Evolutionary conservation across 495 filamentous ascomycete genomes (phyloP), one percentile per base, ranked within the genome.

Genomic region (Neurospora intermedia): DNA sequence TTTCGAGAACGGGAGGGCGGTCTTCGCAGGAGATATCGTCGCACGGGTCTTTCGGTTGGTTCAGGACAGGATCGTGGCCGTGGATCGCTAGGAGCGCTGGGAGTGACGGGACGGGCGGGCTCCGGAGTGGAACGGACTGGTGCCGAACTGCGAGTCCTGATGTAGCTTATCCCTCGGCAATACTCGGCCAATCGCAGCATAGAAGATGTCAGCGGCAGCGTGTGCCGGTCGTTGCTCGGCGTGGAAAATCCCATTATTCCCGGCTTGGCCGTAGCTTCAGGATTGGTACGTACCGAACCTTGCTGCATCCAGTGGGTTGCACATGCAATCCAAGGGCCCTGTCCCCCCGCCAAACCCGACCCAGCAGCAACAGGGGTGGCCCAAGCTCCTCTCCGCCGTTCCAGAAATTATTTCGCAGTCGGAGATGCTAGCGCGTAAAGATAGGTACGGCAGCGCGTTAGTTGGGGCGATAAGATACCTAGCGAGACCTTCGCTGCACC

Each of bases 351-450:
- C 70, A 41, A 71, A 71, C 38, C 69, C 70, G 70, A 43, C 40
- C 35, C 41, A 31, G 18, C 16, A 35, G n/a, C n/a, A 35, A 69
- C 43, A 31, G 43, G 54, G 23, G 31, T 72, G 70, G 70, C 39
- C 70, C 70, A 72, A 72, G 70, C 70, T 72, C 70, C 45, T 18
- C n/a, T 46, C 45, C 35, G 70, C 31, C 23, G 13, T 31, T 20
- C 41, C 70, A 38, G 43, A 72, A 72, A 69, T 66, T 41, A 39
- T 72, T 72, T 71, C 13, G 13, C 54, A 62, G 54, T 62, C n/a
- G 23, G 45, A 48, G 70, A 48, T 27, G 70, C 27, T 71, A 35
- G 70, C 23, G 43, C 43, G 70, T 62, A 31, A 43, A 4, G 70
- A 43, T 18, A 18, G 35, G 35, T 38, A 38, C 35, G 35, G 35